Base-by-base conservation (phyloP, 805 yeast genomes). In the Ogataea trehaloabstinens region DNA sequence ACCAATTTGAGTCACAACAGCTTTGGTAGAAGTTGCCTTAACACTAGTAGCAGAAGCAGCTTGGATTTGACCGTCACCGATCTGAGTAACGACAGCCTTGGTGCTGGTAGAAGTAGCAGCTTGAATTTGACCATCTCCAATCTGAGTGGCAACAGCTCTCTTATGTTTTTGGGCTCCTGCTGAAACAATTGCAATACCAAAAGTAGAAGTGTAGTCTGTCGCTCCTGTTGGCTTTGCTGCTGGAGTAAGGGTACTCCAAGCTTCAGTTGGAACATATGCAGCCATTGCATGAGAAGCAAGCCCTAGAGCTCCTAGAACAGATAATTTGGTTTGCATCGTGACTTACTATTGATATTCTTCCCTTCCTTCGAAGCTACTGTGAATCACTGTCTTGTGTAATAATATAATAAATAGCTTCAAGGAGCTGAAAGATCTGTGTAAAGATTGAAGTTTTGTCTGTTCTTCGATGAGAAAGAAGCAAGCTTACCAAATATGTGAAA, bases 171-270 rank as follows among this genome's bases (percentile, higher is more conserved):
- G 33, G 24, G 35, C 34, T 8, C 61, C 46, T 17, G 52, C 44
- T 37, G 48, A 28, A 34, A 76, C 54, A 49, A 84, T 78, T 44
- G 84, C 83, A 52, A 85, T 83, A 67, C 90, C 95, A 56, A 85
- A 85, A 35, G 74, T 59, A 38, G 67, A 60, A 24, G 76, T 43
- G 72, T 78, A 79, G 52, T 77, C 78, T 37, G 86, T 78, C 45
- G 81, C 82, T 57, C 78, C 78, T 8, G 50, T 52, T 19, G 73
- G 71, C 38, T 72, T 53, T 32, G 73, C 78, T 31, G 63, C 41
- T 49, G 91, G 90, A 24, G 88, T 80, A 63, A 83, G 71, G 40
- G 87, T 79, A 41, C 82, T 60, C 84, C 84, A 82, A 55, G 82
- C 78, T 46, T 77, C 82, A 44, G 78, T 63, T 49, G 84, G 85